Evolutionary conservation across 257 asterid genomes (phyloP), one percentile per base, ranked within the genome.

Genomic region (Nicotiana benthamiana): DNA sequence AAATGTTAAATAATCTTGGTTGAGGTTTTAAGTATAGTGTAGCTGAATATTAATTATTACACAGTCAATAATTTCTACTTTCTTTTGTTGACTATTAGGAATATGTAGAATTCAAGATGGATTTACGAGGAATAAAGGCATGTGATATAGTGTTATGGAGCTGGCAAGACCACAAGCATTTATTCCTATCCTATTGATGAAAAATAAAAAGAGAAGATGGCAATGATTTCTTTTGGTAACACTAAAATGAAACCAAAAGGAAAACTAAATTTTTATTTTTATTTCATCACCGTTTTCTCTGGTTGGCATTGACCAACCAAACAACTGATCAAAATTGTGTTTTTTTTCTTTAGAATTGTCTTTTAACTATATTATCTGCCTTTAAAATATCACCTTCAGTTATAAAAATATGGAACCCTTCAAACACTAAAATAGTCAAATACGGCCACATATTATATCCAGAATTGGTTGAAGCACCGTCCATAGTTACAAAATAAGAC

Each of bases 141-240:
- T 46, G 78, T 46, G 61, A 15, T 12, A 7, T 46, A 46, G 5
- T 13, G 8, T 46, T 46, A 72, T 48, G 13, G 60, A 72, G 78
- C 78, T 72, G 60, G 53, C 78, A 72, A 72, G 8, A 46, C 78
- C 78, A 72, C 57, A 57, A 72, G 22, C 77, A 43, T 46, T 72
- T 72, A 72, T 72, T 72, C 77, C 24, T 72, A 6, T 13, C 15
- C n/a, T 12, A 72, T 72, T 46, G 16, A 22, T 43, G 36, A 13
- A 20, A 68, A 72, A 20, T 17, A 51, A 51, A 13, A 72, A 72
- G 8, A 22, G 40, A 72, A 67, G 18, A 72, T 72, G 60, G 20
- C 7, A 70, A 70, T 43, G 20, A 70, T 12, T 12, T 40, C 4
- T 40, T 70, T 70, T 70, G 20, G 77, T 72, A 72, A 72, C 36